Percentiles rank a stretch among this genome's conserved stretches.
These are phyloP conservation scores for Boletus rufocinnamomeus DNA, from an alignment of 768 basidiomycete species.

Conservation along the genomic window DNA sequence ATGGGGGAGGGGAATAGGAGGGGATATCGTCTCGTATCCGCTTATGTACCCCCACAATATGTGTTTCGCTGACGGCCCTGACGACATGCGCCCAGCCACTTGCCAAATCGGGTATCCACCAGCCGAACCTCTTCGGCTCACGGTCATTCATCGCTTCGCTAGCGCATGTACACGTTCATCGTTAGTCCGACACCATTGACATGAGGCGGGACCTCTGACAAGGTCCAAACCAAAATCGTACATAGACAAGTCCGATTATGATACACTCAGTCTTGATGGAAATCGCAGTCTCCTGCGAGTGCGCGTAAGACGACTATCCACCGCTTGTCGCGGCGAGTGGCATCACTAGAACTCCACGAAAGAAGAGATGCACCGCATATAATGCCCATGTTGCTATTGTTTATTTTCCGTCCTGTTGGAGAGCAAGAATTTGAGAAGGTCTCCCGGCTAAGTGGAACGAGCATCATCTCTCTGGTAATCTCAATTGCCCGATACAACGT, in stretches of 20 bases:
- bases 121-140: no score
- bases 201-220: background rate
- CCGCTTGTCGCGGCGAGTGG: background rate
- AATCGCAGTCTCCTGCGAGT: background rate
- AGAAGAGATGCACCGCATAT: constrained; percentile 11
- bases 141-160: background rate
- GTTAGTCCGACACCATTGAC: background rate
- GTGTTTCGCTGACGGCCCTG: constrained; percentile 16
- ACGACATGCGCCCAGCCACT: constrained; percentile 21
- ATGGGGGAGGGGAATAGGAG: constrained; percentile 24
- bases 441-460: background rate
- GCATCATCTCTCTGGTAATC: background rate
- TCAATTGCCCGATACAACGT: background rate
- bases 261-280: background rate
- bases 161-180: background rate
- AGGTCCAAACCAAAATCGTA: background rate
- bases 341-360: background rate
- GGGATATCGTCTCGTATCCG: constrained; percentile 12
- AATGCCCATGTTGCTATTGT: constrained; percentile 56
- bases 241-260: background rate
- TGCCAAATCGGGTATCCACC: constrained; percentile 11
- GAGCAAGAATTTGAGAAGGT: background rate
- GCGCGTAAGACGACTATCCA: background rate
- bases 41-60: constrained; percentile 29
- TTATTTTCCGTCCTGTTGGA: constrained; percentile 54